These are phyloP conservation scores for Rutidosis leptorrhynchoides DNA, from an alignment of 129 eudicot species.

Conservation along the genomic window DNA sequence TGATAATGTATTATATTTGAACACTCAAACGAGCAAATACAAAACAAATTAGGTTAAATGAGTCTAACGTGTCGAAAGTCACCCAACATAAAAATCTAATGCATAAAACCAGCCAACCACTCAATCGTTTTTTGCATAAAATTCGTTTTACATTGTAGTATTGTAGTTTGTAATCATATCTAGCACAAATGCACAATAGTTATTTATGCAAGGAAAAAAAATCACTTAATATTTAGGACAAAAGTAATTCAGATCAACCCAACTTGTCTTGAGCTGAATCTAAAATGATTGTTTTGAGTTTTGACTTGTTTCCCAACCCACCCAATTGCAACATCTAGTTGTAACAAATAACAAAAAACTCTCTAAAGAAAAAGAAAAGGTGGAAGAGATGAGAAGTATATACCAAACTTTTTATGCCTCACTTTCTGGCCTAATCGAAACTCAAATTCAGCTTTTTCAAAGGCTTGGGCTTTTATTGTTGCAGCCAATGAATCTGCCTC, in stretches of 20 bases:
- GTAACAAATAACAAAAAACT: background rate
- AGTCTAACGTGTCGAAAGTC: background rate
- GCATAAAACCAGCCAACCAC: background rate
- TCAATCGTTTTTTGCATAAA: background rate
- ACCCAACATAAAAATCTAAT: background rate
- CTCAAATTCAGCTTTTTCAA: conserved; percentile 57
- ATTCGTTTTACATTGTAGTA: background rate
- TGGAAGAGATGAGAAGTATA: conserved; percentile 12
- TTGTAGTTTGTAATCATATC: background rate
- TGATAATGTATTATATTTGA: too few relatives aligned
- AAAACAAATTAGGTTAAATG: background rate
- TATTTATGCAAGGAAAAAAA: background rate
- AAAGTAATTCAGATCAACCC: background rate
- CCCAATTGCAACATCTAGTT: background rate
- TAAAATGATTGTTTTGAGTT: background rate
- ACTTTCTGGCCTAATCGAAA: conserved; percentile 96
- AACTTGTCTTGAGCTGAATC: background rate
- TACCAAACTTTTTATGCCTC: conserved; percentile 82
- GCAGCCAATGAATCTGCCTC: conserved; percentile 87
- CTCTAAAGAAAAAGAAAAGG: background rate
- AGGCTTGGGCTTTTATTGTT: conserved; percentile 77
- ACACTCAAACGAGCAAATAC: background rate
- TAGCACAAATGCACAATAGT: background rate
- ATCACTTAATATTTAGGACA: background rate
- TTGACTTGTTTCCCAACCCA: background rate